Evolutionary conservation across 208 protist species (phyloP).

Genomic region (Trypanosoma grayi): DNA sequence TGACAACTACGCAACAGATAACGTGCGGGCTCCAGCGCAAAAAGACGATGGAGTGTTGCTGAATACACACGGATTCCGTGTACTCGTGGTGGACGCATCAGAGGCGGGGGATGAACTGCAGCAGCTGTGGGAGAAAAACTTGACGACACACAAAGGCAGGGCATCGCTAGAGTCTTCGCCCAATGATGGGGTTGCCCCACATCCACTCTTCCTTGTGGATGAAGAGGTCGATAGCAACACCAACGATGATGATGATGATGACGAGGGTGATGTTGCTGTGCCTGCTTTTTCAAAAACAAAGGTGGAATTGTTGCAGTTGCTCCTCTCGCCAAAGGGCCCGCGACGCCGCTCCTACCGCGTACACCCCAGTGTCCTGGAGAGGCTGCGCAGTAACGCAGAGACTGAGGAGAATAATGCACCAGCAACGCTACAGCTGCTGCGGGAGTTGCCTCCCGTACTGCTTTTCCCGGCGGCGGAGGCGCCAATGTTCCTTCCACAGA

Average conservation of each 20-base stretch:
- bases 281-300: neutral
- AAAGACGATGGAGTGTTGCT: neutral
- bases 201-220: too few relatives aligned
- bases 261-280: neutral
- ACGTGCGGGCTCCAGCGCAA: too few relatives aligned
- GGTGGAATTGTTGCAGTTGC: neutral
- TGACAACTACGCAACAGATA: too few relatives aligned
- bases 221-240: too few relatives aligned
- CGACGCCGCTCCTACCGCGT: neutral
- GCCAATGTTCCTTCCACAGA: neutral
- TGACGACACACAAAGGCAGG: neutral
- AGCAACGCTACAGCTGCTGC: neutral
- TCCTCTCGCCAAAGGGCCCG: neutral
- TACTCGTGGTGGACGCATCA: slow-evolving; percentile 1
- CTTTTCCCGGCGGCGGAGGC: neutral
- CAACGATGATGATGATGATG: too few relatives aligned
- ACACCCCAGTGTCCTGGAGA: neutral
- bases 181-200: neutral
- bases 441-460: neutral
- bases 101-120: neutral
- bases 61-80: neutral
- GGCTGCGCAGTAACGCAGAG: neutral
- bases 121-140: neutral
- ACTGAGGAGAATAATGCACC: neutral
- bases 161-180: neutral